Percentiles rank a stretch among this genome's conserved stretches.
Evolutionary conservation across 345 rosid species (phyloP).

Genomic region (Anastatica hierochuntica): DNA sequence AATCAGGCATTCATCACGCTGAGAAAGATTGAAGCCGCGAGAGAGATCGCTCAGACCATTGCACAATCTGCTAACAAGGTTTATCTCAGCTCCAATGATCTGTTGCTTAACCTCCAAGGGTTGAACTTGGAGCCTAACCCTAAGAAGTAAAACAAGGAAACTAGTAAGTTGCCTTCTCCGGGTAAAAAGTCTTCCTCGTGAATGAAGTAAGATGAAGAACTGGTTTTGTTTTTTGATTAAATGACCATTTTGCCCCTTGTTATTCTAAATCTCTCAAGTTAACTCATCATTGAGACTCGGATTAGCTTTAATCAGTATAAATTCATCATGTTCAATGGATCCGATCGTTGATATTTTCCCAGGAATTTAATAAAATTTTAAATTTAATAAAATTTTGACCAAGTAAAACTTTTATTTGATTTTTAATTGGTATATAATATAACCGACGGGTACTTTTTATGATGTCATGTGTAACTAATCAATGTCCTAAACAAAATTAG

Average conservation of each 20-base stretch:
- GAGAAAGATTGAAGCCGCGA: conserved; percentile 87
- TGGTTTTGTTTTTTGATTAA: neutral
- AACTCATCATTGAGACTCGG: no score
- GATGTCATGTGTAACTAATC: conserved; percentile 3
- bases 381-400: neutral
- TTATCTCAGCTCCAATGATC: conserved; percentile 58
- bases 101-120: conserved; percentile 72
- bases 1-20: conserved; percentile 87
- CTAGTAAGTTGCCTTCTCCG: neutral
- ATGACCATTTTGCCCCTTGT: neutral
- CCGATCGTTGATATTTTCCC: no score
- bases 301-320: no score
- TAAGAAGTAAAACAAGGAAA: conserved; percentile 33
- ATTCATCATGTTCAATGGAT: no score
- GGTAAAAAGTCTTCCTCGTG: neutral
- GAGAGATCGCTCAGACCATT: conserved; percentile 85
- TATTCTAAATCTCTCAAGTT: neutral
- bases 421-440: neutral
- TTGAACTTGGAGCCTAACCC: conserved; percentile 38
- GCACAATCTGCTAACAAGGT: conserved; percentile 64
- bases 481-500: neutral
- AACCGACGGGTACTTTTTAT: conserved; percentile 15
- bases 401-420: neutral
- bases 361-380: neutral
- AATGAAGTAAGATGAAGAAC: neutral